phyloP scores from a whole-genome alignment of 169 alveolate species.

The Plasmodium inui region DNA sequence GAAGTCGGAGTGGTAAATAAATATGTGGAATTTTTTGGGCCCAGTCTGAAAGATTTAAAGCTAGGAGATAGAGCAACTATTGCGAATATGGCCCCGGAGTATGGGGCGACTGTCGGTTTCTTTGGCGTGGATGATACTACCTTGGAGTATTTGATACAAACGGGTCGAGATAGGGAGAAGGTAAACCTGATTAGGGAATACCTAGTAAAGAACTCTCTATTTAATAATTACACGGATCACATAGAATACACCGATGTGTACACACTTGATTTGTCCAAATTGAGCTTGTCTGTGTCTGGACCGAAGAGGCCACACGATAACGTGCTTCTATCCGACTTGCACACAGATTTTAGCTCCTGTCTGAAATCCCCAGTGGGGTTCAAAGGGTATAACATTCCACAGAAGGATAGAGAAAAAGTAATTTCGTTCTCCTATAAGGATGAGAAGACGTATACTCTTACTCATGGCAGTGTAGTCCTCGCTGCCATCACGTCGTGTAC shows the following conservation, averaged over 20 bases:
- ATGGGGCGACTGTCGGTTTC: conserved; percentile 97
- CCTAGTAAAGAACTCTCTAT: conserved; percentile 76
- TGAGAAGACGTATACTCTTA: conserved; percentile 82
- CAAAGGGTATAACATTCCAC: conserved; percentile 87
- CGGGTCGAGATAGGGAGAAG: conserved; percentile 92
- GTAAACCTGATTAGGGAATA: conserved; percentile 91
- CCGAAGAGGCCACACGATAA: conserved; percentile 98
- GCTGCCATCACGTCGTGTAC: conserved; percentile 98
- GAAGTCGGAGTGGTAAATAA: conserved; percentile 97
- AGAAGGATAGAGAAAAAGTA: conserved; percentile 72
- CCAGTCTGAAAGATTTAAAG: conserved; percentile 90
- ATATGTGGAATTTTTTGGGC: conserved; percentile 96
- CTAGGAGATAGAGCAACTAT: conserved; percentile 96
- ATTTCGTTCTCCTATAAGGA: conserved; percentile 78
- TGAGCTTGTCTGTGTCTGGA: conserved; percentile 95
- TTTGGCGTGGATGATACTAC: conserved; percentile 96
- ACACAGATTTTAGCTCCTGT: conserved; percentile 88
- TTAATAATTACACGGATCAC: conserved; percentile 60
- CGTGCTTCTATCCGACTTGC: conserved; percentile 90
- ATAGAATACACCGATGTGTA: conserved; percentile 84
- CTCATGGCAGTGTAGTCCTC: conserved; percentile 95
- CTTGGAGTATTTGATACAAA: conserved; percentile 89
- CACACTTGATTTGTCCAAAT: conserved; percentile 92
- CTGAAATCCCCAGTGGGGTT: conserved; percentile 86
- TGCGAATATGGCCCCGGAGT: conserved; percentile 98